Percentiles rank a stretch among this genome's conserved stretches.
phyloP scores from a whole-genome alignment of 2,329 filamentous ascomycete genomes.

The Ophiognomonia clavigignenti-juglandacearum region DNA sequence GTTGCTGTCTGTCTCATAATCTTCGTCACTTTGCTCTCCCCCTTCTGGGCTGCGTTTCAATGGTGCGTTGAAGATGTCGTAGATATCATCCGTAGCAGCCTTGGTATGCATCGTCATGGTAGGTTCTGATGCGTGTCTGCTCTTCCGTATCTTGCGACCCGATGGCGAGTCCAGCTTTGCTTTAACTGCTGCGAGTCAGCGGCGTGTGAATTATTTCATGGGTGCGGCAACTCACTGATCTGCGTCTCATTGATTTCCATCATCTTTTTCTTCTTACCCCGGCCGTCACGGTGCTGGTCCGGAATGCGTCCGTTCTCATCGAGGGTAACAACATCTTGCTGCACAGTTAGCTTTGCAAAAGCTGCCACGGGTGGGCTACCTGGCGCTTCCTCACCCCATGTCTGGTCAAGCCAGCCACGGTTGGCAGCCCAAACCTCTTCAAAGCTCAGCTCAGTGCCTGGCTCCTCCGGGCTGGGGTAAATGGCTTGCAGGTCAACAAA shows the following conservation, averaged over 20 bases:
- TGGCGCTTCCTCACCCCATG: slow-evolving; percentile 42
- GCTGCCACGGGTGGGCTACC: slow-evolving; percentile 17
- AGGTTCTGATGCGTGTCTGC: slow-evolving; percentile 65
- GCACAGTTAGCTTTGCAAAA: too few relatives aligned
- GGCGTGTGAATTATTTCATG: not conserved
- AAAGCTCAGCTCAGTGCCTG: slow-evolving; percentile 76
- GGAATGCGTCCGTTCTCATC: slow-evolving; percentile 57
- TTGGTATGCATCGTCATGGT: slow-evolving; percentile 97
- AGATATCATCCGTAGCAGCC: slow-evolving; percentile 95
- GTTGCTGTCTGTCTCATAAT: slow-evolving; percentile 67
- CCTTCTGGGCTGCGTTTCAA: slow-evolving; percentile 37
- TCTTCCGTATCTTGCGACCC: slow-evolving; percentile 77
- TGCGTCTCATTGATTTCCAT: slow-evolving; percentile 89
- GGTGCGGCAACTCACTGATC: slow-evolving; percentile 60
- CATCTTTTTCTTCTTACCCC: slow-evolving; percentile 67
- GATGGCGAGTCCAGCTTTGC: slow-evolving; percentile 88
- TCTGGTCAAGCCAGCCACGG: slow-evolving; percentile 62
- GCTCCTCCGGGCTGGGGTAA: slow-evolving; percentile 71
- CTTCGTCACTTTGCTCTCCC: slow-evolving; percentile 52
- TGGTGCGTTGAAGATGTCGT: slow-evolving; percentile 93
- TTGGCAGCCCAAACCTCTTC: slow-evolving; percentile 82
- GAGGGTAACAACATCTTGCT: slow-evolving; percentile 35
- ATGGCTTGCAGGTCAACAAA: slow-evolving; percentile 82
- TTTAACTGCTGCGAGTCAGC: slow-evolving; percentile 62
- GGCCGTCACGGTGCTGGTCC: slow-evolving; percentile 39